Evolutionary conservation across 2,329 filamentous ascomycete genomes (phyloP).

Genomic region (Ascochyta rabiei): DNA sequence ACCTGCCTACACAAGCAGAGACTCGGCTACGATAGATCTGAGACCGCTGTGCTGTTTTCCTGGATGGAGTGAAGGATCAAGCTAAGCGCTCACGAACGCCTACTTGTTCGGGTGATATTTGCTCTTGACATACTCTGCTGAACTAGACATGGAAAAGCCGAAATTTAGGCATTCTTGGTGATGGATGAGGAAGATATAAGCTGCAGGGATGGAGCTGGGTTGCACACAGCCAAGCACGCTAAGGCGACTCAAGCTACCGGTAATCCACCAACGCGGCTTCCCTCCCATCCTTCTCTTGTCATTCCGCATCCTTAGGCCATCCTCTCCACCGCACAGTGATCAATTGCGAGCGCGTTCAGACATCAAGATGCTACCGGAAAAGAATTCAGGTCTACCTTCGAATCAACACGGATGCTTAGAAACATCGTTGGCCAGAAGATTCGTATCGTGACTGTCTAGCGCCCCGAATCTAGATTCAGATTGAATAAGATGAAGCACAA

Average conservation of each 20-base stretch:
- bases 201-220: background rate
- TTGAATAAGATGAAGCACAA: conserved; percentile 20
- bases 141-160: too few species aligned
- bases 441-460: conserved; percentile 6
- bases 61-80: too few species aligned
- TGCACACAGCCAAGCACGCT: conserved; percentile 4
- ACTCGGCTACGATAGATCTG: too few species aligned
- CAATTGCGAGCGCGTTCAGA: background rate
- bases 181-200: background rate
- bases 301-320: background rate
- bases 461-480: conserved; percentile 23
- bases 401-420: background rate
- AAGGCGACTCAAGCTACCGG: conserved; percentile 2
- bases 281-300: background rate
- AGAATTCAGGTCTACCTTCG: conserved; percentile 1
- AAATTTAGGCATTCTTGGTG: too few species aligned
- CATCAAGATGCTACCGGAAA: background rate
- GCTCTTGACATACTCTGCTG: too few species aligned
- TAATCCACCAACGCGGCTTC: background rate
- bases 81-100: too few species aligned
- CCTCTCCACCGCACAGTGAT: background rate
- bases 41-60: too few species aligned
- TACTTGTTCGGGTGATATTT: too few species aligned
- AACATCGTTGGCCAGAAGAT: background rate
- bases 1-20: too few species aligned